Evolutionary conservation across 2,329 filamentous ascomycete species (phyloP), one percentile per base, ranked within the genome.

Genomic region (Apiospora arundinis): DNA sequence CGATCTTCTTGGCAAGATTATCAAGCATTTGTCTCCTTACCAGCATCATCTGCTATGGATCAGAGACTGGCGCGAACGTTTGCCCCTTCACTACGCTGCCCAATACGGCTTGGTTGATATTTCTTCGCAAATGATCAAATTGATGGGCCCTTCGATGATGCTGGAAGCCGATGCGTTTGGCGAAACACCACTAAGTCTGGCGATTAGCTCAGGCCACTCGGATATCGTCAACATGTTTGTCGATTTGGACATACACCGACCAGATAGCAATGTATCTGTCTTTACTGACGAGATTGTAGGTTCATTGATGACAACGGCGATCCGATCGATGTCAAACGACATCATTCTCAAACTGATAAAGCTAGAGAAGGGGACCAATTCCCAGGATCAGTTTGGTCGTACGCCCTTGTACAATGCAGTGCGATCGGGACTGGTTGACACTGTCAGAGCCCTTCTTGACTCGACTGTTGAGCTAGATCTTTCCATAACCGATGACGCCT

Each of bases 51-150:
- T 72, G 28, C 42, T 72, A 25, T 48, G 70, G 21, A 63, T 44
- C 28, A 70, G 65, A 23, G 71, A 72, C 60, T 72, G 71, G 71
- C 67, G 71, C 60, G 23, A 65, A n/a, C 71, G 71, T 0, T 63
- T 65, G 46, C 71, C 71, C 16, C 48, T 72, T 21, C 71, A 72
- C 28, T 72, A 72, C 42, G 71, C 71, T 16, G 71, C 71, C 12
- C 49, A 68, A 21, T 37, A 71, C 28, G 71, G 71, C 8, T 42
- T 69, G 5, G 25, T n/a, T 14, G 70, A 60, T n/a, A n/a, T 72
- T 7, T 72, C 67, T 37, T 56, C 68, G 3, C 56, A 72, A 21
- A 46, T 71, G 16, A 21, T 69, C 56, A 72, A 71, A 42, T 52
- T 71, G 8, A 71, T 72, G 67, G 71, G 70, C n/a, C 67, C 67